A percentile compares a stretch with the other conserved stretches of the same genome.
These are phyloP conservation scores for Trifolium repens DNA, from an alignment of 306 rosid species.

Conservation along the genomic window DNA sequence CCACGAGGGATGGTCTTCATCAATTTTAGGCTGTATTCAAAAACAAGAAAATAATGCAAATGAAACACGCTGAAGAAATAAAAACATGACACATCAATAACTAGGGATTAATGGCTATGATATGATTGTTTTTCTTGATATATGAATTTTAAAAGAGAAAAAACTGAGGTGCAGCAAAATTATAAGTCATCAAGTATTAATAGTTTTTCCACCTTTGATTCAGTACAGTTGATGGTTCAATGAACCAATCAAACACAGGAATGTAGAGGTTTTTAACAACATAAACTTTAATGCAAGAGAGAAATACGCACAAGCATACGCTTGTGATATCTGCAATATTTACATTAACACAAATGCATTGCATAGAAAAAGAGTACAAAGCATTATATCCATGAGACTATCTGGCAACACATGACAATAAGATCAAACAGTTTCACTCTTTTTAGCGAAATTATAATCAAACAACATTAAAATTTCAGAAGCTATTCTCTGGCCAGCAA, in stretches of 20 bases:
- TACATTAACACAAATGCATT: slow-evolving; percentile 14
- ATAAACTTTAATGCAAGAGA: background rate
- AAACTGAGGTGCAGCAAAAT: slow-evolving; percentile 14
- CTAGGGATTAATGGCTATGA: slow-evolving; percentile 16
- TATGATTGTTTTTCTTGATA: slow-evolving; percentile 1
- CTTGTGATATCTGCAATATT: background rate
- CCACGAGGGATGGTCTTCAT: slow-evolving; percentile 74
- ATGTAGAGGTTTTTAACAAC: background rate
- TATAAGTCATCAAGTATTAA: background rate
- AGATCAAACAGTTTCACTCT: slow-evolving; percentile 7
- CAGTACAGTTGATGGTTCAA: slow-evolving; percentile 5
- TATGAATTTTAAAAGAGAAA: slow-evolving; percentile 24
- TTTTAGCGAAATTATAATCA: background rate
- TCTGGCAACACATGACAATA: slow-evolving; percentile 28
- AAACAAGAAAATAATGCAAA: background rate
- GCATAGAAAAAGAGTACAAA: slow-evolving; percentile 30
- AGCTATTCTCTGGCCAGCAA: slow-evolving; percentile 26
- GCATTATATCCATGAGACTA: slow-evolving; percentile 23
- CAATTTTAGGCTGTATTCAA: slow-evolving; percentile 71
- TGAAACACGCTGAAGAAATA: slow-evolving; percentile 4
- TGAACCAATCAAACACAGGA: background rate
- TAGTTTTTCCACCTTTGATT: background rate
- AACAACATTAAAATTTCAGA: slow-evolving; percentile 24
- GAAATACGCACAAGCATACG: background rate
- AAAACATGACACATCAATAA: slow-evolving; percentile 7